phyloP scores from a whole-genome alignment of 345 rosid genomes.

The Ceriops decandra region DNA sequence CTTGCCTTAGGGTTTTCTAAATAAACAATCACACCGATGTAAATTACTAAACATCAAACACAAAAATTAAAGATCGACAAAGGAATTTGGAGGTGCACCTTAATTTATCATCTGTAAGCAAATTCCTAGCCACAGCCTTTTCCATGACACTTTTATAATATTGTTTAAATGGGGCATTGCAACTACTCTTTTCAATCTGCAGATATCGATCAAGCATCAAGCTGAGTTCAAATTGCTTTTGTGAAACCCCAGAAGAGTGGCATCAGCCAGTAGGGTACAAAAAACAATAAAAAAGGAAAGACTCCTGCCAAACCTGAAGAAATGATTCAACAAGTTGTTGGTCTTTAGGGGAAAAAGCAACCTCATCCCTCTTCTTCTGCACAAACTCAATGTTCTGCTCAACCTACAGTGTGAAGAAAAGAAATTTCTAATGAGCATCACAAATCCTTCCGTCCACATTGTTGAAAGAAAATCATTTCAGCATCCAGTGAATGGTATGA shows the following conservation, averaged over 20 bases:
- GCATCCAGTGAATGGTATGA: not conserved
- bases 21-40: not conserved
- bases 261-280: not conserved
- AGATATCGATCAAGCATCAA: conserved; percentile 14
- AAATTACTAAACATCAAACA: not conserved
- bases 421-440: not conserved
- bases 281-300: not conserved
- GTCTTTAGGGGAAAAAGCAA: conserved; percentile 84
- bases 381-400: conserved; percentile 73
- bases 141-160: conserved; percentile 62
- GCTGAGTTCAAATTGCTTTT: conserved; percentile 8
- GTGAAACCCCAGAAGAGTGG: not conserved
- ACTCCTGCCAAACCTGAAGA: conserved; percentile 45
- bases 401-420: conserved; percentile 40
- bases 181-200: conserved; percentile 61
- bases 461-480: not conserved
- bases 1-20: not conserved
- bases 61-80: not conserved
- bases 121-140: conserved; percentile 51
- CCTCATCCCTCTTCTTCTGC: conserved; percentile 75
- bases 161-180: conserved; percentile 55
- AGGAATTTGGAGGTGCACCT: conserved; percentile 24
- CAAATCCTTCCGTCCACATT: not conserved
- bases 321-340: conserved; percentile 63
- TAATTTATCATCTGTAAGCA: conserved; percentile 26